These are phyloP conservation scores for Neonectria punicea DNA, from an alignment of 2,329 filamentous ascomycete genomes.

Conservation along the genomic window DNA sequence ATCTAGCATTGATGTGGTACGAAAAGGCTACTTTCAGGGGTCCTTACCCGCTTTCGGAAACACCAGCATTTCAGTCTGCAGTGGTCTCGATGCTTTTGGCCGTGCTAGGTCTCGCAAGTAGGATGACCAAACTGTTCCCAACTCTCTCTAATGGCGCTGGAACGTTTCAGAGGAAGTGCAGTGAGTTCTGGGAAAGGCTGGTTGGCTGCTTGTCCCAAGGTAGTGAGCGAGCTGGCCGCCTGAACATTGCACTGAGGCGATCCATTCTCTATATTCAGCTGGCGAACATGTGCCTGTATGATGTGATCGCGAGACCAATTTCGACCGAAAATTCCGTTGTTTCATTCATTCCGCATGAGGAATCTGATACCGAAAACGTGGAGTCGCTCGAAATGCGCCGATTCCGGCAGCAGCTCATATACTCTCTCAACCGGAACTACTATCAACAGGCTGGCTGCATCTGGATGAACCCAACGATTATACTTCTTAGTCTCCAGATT, in stretches of 20 bases:
- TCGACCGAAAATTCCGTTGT: neutral
- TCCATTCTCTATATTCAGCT: neutral
- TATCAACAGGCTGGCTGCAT: too few species aligned
- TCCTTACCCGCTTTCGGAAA: neutral
- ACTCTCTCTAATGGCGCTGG: neutral
- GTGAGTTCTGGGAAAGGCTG: neutral
- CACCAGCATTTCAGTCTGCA: neutral
- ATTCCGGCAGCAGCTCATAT: too few species aligned
- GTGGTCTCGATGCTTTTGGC: conserved; percentile 1
- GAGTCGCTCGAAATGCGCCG: too few species aligned
- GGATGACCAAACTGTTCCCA: neutral
- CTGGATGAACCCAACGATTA: too few species aligned
- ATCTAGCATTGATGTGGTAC: neutral
- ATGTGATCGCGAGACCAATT: neutral
- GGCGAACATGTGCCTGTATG: neutral
- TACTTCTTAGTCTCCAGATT: too few species aligned
- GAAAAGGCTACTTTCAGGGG: too few species aligned
- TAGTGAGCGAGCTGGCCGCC: neutral
- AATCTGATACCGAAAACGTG: too few species aligned
- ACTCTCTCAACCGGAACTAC: too few species aligned
- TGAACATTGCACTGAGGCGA: neutral
- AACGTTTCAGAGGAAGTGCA: neutral
- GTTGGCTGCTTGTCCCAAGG: neutral
- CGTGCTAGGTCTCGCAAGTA: neutral
- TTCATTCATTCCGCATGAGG: too few species aligned